phyloP scores from a whole-genome alignment of 148 eudicot species.

The Rheum nobile region DNA sequence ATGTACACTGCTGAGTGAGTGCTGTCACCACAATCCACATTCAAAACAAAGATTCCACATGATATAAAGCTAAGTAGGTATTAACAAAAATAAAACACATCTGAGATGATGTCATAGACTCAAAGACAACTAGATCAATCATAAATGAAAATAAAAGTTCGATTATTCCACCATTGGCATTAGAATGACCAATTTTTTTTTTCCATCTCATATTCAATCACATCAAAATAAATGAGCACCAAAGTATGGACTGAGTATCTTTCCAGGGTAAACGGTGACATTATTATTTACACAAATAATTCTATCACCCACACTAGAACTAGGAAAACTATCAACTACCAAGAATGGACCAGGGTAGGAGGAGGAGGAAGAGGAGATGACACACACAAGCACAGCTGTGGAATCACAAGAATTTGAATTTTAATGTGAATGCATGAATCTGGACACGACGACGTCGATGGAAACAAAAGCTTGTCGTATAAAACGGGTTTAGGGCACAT shows the following conservation, averaged over 20 bases:
- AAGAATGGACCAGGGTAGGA: constrained; percentile 5
- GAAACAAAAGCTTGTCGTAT: no score
- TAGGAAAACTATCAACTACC: constrained; percentile 12
- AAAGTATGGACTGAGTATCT: constrained; percentile 1
- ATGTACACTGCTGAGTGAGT: neutral
- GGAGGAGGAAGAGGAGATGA: constrained; percentile 11
- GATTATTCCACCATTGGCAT: neutral
- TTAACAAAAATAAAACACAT: neutral
- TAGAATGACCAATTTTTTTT: constrained; percentile 2
- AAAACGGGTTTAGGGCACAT: constrained; percentile 49
- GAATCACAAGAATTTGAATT: constrained; percentile 37
- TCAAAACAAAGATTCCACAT: neutral
- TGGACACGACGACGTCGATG: neutral
- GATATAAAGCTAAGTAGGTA: neutral
- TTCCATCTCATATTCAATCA: neutral
- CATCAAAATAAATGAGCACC: constrained; percentile 6
- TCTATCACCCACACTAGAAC: constrained; percentile 21
- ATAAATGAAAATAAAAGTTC: neutral
- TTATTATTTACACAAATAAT: constrained; percentile 27
- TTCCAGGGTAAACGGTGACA: constrained; percentile 12
- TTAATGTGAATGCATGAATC: constrained; percentile 25
- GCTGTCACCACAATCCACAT: constrained; percentile 4
- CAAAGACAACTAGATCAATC: neutral
- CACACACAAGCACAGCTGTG: constrained; percentile 30
- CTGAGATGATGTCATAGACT: neutral